These are phyloP conservation scores for Salix dunnii DNA, from an alignment of 345 rosid species.

Conservation along the genomic window DNA sequence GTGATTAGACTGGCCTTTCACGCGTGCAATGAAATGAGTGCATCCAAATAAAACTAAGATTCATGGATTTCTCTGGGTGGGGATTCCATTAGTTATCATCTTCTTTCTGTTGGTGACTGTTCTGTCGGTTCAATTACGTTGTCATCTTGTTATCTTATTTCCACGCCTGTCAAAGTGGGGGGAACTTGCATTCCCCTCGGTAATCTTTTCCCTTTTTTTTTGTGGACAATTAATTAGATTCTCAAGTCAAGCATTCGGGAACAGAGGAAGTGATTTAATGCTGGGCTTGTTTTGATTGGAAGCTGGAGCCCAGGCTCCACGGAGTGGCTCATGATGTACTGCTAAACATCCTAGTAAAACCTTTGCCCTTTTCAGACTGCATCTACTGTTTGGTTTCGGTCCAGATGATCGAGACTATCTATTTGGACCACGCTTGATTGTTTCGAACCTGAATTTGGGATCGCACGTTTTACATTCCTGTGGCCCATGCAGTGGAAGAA, in stretches of 20 bases:
- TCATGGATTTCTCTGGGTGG: slow-evolving; percentile 9
- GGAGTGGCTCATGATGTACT: background rate
- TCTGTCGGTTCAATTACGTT: slow-evolving; percentile 21
- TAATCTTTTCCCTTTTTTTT: too few species aligned
- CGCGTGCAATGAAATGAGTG: slow-evolving; percentile 20
- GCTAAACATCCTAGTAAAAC: background rate
- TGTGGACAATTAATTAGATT: background rate
- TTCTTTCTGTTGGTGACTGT: slow-evolving; percentile 6
- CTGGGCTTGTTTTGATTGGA: background rate
- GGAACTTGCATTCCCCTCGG: background rate
- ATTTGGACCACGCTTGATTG: background rate
- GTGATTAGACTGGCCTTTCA: slow-evolving; percentile 19
- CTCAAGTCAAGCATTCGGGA: background rate
- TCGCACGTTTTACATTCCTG: background rate
- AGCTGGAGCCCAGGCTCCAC: background rate
- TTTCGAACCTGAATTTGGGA: background rate
- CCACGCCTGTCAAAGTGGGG: slow-evolving; percentile 9
- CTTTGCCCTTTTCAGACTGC: background rate
- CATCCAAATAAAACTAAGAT: background rate
- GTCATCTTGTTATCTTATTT: slow-evolving; percentile 1
- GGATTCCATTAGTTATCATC: slow-evolving; percentile 12
- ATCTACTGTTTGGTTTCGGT: background rate
- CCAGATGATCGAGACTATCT: background rate
- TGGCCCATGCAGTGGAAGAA: background rate
- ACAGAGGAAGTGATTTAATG: background rate